These are phyloP conservation scores for Asterella californica DNA, from an alignment of 225 moss, liverwort and hornwort species.

Conservation along the genomic window DNA sequence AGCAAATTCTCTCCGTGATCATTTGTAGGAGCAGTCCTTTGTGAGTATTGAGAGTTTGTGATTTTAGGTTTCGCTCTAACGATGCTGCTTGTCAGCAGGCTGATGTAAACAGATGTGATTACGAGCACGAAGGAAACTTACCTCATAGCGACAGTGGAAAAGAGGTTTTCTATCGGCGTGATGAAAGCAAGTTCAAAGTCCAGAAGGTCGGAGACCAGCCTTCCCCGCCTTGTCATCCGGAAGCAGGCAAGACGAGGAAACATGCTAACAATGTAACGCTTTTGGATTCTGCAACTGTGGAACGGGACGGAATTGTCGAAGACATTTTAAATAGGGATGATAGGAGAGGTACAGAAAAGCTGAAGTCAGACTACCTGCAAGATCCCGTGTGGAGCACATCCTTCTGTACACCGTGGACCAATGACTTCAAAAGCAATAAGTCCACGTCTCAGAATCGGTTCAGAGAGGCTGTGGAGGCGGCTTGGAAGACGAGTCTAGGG, in stretches of 20 bases:
- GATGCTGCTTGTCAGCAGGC: conserved; percentile 22
- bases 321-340: background rate
- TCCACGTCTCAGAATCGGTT: conserved; percentile 29
- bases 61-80: background rate
- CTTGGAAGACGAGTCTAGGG: conserved; percentile 42
- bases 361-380: conserved; percentile 20
- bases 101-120: background rate
- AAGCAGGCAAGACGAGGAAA: conserved; percentile 2
- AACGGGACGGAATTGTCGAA: background rate
- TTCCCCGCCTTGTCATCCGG: background rate
- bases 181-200: conserved; percentile 11
- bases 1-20: background rate
- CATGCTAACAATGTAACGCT: background rate
- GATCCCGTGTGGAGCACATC: conserved; percentile 18
- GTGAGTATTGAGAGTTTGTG: background rate
- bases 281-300: background rate
- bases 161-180: conserved; percentile 7
- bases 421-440: conserved; percentile 8
- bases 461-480: conserved; percentile 42
- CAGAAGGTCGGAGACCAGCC: conserved; percentile 5
- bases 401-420: background rate
- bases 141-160: background rate
- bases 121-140: conserved; percentile 5
- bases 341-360: conserved; percentile 15
- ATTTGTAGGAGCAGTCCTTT: background rate